Base-by-base conservation (phyloP, 805 yeast species). In the Dipodascus geniculatus region DNA sequence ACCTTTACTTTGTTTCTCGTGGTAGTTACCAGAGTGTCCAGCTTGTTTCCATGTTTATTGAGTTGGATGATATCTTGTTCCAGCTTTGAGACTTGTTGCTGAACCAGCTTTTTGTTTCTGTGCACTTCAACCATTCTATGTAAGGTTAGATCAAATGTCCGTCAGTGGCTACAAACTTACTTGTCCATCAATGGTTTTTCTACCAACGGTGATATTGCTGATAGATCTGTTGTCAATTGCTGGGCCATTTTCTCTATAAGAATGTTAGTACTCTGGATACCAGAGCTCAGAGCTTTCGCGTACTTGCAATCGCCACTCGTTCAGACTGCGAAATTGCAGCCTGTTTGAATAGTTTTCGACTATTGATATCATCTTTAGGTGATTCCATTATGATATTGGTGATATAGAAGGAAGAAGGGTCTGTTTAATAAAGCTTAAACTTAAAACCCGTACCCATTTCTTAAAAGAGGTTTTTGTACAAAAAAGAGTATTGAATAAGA, bases 21-120 rank as follows among this genome's bases (percentile, higher is more conserved):
- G 9, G 22, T 14, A 3, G 23, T 42, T 1, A 54, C 49, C 23
- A 59, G 47, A 6, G 24, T 44, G 20, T 52, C 53, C 56, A 56
- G 51, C 47, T 53, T 55, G 14, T 48, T 50, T 2, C 23, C 51
- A 2, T 31, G 50, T 17, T 56, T 54, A 8, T 48, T 23, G 33
- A 58, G 51, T 16, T 44, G 51, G 19, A 9, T 48, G 19, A 52
- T 53, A 17, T 33, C 54, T 23, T 48, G 50, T 31, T 20, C 19
- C 23, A 57, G 52, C 22, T 19, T 47, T 3, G 49, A 48, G 8
- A 51, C 55, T 51, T 63, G 65, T 3, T 38, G 49, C 22, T 54
- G 47, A 28, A 62, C 60, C 20, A 38, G 14, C 20, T 38, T 38
- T 38, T 17, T 38, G 14, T 38, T 38, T 17, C 44, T 38, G 44